Conservation (phyloP, 2,329 filamentous ascomycete genomes). For the Aureobasidium zeae region DNA sequence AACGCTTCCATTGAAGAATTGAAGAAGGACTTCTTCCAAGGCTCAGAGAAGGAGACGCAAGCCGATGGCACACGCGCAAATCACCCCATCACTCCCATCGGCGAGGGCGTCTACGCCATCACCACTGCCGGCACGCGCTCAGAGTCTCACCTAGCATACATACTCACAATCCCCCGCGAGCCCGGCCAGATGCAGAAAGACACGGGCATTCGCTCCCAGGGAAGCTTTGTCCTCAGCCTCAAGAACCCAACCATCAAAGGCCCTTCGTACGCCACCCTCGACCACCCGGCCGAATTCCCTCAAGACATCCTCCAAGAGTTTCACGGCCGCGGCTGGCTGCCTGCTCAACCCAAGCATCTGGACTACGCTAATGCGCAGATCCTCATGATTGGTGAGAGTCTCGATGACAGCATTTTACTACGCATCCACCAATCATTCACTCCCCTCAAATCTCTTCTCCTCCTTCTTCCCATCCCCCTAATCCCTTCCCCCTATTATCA, state of each 20-base stretch:
- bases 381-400: conserved; percentile 64
- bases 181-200: conserved; percentile 64
- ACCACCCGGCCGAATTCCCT: conserved; percentile 59
- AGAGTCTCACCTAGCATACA: conserved; percentile 65
- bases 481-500: too few relatives aligned
- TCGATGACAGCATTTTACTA: conserved; percentile 46
- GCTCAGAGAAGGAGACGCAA: conserved; percentile 64
- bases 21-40: conserved; percentile 61
- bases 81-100: conserved; percentile 64
- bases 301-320: conserved; percentile 67
- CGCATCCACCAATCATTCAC: too few relatives aligned
- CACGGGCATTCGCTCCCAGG: conserved; percentile 60
- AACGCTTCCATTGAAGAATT: conserved; percentile 56
- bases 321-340: conserved; percentile 61
- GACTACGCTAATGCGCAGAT: conserved; percentile 69
- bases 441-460: too few relatives aligned
- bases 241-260: conserved; percentile 68
- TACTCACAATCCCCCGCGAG: conserved; percentile 63
- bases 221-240: conserved; percentile 68
- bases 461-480: too few relatives aligned
- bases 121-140: conserved; percentile 53
- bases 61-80: conserved; percentile 60
- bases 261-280: conserved; percentile 54
- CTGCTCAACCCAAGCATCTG: conserved; percentile 62
- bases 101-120: conserved; percentile 77